These are phyloP conservation scores for Irpex rosettiformis DNA, from an alignment of 1,284 basidiomycete species.

Conservation along the genomic window DNA sequence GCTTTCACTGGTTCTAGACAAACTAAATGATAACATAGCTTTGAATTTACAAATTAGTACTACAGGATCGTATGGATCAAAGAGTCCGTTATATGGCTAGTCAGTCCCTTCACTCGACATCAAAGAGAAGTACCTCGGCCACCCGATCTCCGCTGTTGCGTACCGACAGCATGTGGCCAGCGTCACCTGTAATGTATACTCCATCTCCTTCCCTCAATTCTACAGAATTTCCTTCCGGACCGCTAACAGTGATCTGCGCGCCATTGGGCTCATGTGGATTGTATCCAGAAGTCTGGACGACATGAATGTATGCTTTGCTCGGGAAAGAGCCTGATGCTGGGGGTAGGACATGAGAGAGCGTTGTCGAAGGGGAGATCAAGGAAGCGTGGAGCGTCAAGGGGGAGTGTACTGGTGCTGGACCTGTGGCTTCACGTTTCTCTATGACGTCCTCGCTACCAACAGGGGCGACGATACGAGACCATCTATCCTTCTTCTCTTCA, in stretches of 20 bases:
- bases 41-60: not conserved
- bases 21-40: not conserved
- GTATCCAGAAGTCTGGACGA: constrained; percentile 77
- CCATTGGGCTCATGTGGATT: constrained; percentile 51
- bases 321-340: constrained; percentile 26
- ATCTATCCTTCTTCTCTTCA: constrained; percentile 73
- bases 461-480: constrained; percentile 72
- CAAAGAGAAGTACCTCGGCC: constrained; percentile 74
- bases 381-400: constrained; percentile 63
- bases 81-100: not conserved
- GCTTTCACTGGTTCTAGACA: no score
- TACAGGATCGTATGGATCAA: not conserved
- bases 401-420: constrained; percentile 73
- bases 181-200: constrained; percentile 53
- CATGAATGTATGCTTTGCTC: constrained; percentile 62
- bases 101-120: constrained; percentile 48
- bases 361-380: constrained; percentile 53
- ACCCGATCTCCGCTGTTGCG: constrained; percentile 58
- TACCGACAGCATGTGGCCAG: constrained; percentile 43
- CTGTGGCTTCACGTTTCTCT: constrained; percentile 58
- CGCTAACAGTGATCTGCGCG: constrained; percentile 40
- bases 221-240: constrained; percentile 38
- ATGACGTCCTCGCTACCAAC: constrained; percentile 50
- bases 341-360: constrained; percentile 47
- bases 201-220: constrained; percentile 66